A percentile compares a stretch with the other conserved stretches of the same genome.
Conservation (phyloP, 2,329 filamentous ascomycete species). For the Aureobasidium sp. region DNA sequence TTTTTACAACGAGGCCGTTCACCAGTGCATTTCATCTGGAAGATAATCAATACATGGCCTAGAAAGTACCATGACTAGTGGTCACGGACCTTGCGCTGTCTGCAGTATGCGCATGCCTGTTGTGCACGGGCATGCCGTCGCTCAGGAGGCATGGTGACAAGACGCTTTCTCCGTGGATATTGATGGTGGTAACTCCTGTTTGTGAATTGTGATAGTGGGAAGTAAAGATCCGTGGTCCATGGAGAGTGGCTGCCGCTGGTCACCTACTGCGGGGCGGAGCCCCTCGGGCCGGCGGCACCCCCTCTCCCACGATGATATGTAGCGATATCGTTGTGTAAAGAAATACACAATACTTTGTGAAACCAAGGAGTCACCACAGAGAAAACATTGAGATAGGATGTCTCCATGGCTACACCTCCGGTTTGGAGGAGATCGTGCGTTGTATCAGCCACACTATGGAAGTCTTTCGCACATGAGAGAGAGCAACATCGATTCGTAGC, state of each 20-base stretch:
- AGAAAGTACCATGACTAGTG: neutral
- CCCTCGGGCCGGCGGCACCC: neutral
- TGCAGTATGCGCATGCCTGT: slow-evolving; percentile 13
- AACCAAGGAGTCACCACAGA: too few species aligned
- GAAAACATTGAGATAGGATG: too few species aligned
- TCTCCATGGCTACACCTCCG: too few species aligned
- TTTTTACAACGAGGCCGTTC: slow-evolving; percentile 38
- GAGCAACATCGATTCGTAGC: too few species aligned
- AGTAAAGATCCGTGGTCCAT: neutral
- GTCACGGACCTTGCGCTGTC: slow-evolving; percentile 13
- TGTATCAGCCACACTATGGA: too few species aligned
- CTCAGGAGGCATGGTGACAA: slow-evolving; percentile 8
- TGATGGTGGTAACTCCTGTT: neutral
- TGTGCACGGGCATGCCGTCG: slow-evolving; percentile 13
- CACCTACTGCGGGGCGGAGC: neutral
- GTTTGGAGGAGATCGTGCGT: too few species aligned
- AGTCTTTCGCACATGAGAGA: too few species aligned
- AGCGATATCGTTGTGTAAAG: too few species aligned
- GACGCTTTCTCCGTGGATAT: neutral
- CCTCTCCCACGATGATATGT: too few species aligned
- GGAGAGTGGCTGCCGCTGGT: neutral
- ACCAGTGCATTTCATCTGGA: slow-evolving; percentile 43
- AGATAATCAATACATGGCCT: slow-evolving; percentile 11
- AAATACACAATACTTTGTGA: too few species aligned
- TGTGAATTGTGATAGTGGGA: neutral